Percentiles rank a stretch among this genome's conserved stretches.
Evolutionary conservation across 2,329 filamentous ascomycete genomes (phyloP).

Genomic region (Diaporthe aspalathi): DNA sequence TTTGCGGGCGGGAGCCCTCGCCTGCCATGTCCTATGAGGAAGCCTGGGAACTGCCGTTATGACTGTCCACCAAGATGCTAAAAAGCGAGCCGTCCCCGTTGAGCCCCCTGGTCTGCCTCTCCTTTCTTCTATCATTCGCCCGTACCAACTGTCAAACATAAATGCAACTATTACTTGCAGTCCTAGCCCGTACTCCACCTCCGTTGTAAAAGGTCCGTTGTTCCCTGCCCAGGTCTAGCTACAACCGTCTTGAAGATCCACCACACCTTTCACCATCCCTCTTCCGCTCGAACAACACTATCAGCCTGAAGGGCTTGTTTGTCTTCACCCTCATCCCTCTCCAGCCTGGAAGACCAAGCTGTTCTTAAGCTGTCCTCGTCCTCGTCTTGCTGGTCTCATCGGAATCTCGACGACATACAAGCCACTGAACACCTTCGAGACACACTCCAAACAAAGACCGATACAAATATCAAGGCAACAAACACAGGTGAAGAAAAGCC

Average conservation of each 20-base stretch:
- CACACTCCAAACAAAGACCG: neutral
- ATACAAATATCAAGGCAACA: neutral
- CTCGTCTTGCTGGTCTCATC: neutral
- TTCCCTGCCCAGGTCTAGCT: conserved; percentile 30
- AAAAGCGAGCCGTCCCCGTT: conserved; percentile 36
- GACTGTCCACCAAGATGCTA: conserved; percentile 31
- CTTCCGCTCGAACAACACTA: neutral
- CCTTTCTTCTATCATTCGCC: conserved; percentile 35
- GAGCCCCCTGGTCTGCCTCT: conserved; percentile 20
- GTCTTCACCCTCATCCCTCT: neutral
- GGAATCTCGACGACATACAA: neutral
- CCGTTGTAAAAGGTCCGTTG: conserved; percentile 27
- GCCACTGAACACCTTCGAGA: neutral
- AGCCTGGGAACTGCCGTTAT: conserved; percentile 30
- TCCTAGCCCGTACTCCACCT: conserved; percentile 22
- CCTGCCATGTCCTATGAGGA: conserved; percentile 24
- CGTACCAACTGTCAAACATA: conserved; percentile 26
- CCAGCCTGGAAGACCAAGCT: neutral
- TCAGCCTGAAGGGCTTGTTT: neutral
- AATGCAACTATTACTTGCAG: conserved; percentile 37
- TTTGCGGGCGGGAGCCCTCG: conserved; percentile 20
- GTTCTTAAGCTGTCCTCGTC: neutral
- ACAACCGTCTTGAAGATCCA: conserved; percentile 22
- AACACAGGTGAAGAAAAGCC: neutral
- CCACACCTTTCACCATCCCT: neutral